Conservation (phyloP, 208 protist species). For the Leishmania gerbilli region DNA sequence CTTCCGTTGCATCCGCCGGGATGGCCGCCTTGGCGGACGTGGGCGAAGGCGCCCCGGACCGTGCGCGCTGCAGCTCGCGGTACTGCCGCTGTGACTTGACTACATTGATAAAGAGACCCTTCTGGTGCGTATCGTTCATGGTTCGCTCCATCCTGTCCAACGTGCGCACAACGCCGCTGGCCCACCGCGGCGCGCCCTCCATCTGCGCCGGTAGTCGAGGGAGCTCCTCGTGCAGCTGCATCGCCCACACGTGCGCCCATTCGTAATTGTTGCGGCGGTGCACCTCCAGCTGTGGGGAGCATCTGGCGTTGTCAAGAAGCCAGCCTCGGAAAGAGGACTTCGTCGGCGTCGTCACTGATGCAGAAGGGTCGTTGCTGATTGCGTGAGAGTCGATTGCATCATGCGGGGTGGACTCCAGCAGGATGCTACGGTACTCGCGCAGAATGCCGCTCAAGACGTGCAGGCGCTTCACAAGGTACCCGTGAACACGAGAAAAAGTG, state of each 20-base stretch:
- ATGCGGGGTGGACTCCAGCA: slow-evolving; percentile 6
- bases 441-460: slow-evolving; percentile 74
- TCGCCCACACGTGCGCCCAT: slow-evolving; percentile 45
- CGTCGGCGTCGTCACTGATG: background rate
- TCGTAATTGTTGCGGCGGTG: slow-evolving; percentile 26
- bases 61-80: background rate
- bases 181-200: slow-evolving; percentile 38
- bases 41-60: background rate
- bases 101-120: slow-evolving; percentile 60
- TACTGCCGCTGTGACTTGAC: slow-evolving; percentile 21
- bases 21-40: background rate
- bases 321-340: background rate
- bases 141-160: slow-evolving; percentile 58
- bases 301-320: slow-evolving; percentile 13
- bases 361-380: background rate
- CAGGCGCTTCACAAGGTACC: slow-evolving; percentile 68
- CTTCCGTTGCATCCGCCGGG: background rate
- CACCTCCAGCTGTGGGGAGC: slow-evolving; percentile 19
- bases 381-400: background rate
- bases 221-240: slow-evolving; percentile 36
- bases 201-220: slow-evolving; percentile 38
- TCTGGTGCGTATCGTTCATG: slow-evolving; percentile 38
- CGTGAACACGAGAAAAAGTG: slow-evolving; percentile 37
- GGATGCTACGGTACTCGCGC: slow-evolving; percentile 43
- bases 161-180: slow-evolving; percentile 29